Conservation (phyloP, 805 yeast species). For the Kodamaea jinghongensis region DNA sequence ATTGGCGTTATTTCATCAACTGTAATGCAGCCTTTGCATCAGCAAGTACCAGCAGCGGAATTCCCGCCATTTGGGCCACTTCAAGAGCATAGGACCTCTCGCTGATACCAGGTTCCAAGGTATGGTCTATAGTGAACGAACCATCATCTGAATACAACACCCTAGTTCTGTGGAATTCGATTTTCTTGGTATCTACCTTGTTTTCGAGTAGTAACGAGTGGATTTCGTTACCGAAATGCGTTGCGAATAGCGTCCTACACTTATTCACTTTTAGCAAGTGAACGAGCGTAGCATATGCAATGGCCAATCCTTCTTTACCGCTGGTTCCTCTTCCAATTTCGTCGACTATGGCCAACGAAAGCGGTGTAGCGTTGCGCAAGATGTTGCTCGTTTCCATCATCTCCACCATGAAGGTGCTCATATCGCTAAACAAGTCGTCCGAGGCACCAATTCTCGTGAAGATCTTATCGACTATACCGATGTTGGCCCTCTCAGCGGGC, state of each 20-base stretch:
- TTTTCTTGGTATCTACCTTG: slow-evolving; percentile 23
- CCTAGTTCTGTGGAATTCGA: slow-evolving; percentile 32
- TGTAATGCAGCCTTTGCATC: slow-evolving; percentile 44
- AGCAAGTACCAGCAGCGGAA: slow-evolving; percentile 57
- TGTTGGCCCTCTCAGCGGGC: slow-evolving; percentile 45
- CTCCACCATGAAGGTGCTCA: slow-evolving; percentile 54
- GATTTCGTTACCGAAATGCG: slow-evolving; percentile 61
- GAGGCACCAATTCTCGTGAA: slow-evolving; percentile 45
- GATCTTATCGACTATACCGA: slow-evolving; percentile 48
- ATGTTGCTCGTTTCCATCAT: slow-evolving; percentile 41
- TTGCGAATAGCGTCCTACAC: slow-evolving; percentile 82
- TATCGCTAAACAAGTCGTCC: slow-evolving; percentile 27
- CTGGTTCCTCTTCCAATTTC: slow-evolving; percentile 61
- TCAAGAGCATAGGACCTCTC: slow-evolving; percentile 71
- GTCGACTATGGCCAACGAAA: slow-evolving; percentile 47
- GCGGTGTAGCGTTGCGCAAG: slow-evolving; percentile 31
- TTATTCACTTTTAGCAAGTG: slow-evolving; percentile 52
- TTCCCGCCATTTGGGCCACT: slow-evolving; percentile 77
- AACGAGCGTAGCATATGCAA: slow-evolving; percentile 73
- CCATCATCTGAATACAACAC: slow-evolving; percentile 19
- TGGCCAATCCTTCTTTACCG: slow-evolving; percentile 77
- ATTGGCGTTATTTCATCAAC: slow-evolving; percentile 1
- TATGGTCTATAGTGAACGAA: slow-evolving; percentile 50
- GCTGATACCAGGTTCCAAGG: slow-evolving; percentile 64
- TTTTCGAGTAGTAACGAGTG: slow-evolving; percentile 31